A percentile compares a stretch with the other conserved stretches of the same genome.
Conservation (phyloP, 2,329 filamentous ascomycete species). For the Coleophoma eucalyptorum region DNA sequence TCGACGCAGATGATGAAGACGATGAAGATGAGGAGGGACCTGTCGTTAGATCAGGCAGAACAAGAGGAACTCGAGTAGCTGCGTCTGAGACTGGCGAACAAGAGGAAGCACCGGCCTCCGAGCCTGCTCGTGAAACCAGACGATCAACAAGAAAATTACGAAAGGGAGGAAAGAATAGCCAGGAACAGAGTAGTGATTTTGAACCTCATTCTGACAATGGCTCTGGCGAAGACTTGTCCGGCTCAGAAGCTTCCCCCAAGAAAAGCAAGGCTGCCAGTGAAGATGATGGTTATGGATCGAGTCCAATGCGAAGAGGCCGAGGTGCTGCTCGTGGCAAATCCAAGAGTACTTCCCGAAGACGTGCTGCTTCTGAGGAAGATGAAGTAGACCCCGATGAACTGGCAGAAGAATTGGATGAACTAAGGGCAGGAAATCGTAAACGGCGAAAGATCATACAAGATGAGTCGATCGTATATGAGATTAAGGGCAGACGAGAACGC, state of each 20-base stretch:
- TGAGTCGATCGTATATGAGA: constrained; percentile 56
- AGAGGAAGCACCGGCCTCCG: constrained; percentile 35
- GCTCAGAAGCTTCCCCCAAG: constrained; percentile 27
- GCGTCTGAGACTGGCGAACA: constrained; percentile 41
- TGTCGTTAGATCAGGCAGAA: constrained; percentile 38
- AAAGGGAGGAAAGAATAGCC: constrained; percentile 18
- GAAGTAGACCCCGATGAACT: constrained; percentile 61
- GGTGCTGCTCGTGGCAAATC: constrained; percentile 35
- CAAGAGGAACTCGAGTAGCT: constrained; percentile 26
- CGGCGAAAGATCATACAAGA: constrained; percentile 45
- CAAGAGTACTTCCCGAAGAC: constrained; percentile 41
- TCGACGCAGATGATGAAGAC: constrained; percentile 9
- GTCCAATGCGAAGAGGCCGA: constrained; percentile 46
- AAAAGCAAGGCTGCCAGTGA: constrained; percentile 32
- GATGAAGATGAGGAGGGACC: constrained; percentile 26
- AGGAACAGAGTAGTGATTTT: constrained; percentile 28
- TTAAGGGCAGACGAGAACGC: constrained; percentile 49
- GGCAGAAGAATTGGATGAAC: constrained; percentile 61
- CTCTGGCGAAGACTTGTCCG: constrained; percentile 47
- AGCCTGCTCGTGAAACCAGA: constrained; percentile 18
- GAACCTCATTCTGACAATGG: constrained; percentile 32
- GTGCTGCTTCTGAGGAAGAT: constrained; percentile 46
- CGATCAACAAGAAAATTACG: constrained; percentile 22
- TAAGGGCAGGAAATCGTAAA: constrained; percentile 43
- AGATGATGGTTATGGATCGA: constrained; percentile 42